Evolutionary conservation across 2,329 filamentous ascomycete genomes (phyloP), one percentile per base, ranked within the genome.

Genomic region (Cladosporium sp.): DNA sequence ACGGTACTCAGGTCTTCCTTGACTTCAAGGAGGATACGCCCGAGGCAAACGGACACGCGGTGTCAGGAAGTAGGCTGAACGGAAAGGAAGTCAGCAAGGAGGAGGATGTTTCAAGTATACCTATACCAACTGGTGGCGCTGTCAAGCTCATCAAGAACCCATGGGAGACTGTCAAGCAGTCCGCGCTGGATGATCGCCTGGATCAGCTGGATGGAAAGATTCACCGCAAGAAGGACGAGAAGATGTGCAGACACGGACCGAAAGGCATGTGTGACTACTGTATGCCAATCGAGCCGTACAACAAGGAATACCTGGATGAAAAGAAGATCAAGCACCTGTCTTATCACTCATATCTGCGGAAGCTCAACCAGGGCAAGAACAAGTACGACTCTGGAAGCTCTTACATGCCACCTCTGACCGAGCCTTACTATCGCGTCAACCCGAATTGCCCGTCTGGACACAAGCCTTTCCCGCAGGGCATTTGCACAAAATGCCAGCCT

Each of bases 261-360:
- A 97, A 96, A 75, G 94, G 94, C 72, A 99, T 99, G 94, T 99
- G 94, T 74, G 94, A 99, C 75, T 95, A 97, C 75, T 99, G 94
- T 77, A 96, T 96, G 84, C 95, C 95, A 0, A 77, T 97, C 51
- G 94, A 99, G 69, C 94, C 94, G 0, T 99, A 96, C 74, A 87
- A 95, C 68, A 74, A 88, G n/a, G 86, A 86, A 57, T 97, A 97
- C 67, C 82, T 99, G 17, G 84, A 85, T 28, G 93, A 99, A 66
- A 95, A 93, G 80, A 97, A 97, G 81, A 97, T 99, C 81, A 99
- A 99, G 74, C 96, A 99, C 74, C 81, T 94, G 25, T 97, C 94
- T 0, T 97, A 97, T 76, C 94, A 99, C 74, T 89, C 92, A 4
- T 87, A 97, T 72, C 81, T 99, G 45, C 86, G 92, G 64, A 99